Evolutionary conservation across 495 filamentous ascomycete species (phyloP), one percentile per base, ranked within the genome.

Genomic region (Talaromyces thailandensis): DNA sequence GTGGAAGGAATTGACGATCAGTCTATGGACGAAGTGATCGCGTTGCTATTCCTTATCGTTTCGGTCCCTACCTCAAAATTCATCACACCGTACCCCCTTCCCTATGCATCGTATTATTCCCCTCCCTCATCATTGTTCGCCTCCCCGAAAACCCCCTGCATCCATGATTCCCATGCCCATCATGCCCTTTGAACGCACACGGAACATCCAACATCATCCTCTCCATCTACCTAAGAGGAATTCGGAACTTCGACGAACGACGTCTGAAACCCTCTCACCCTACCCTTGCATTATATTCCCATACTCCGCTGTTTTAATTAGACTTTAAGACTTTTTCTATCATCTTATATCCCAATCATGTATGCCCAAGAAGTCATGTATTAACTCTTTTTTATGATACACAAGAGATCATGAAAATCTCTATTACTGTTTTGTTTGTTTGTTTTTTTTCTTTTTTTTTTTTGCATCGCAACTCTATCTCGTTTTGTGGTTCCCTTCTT

Each of bases 281-380:
- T 29, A 35, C 25, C 32, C 25, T 32, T 37, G 26, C 64, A 57
- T 65, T 58, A 25, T 51, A 57, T 63, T 66, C 66, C 66, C 69
- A 70, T 60, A 61, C 66, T 65, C 43, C 64, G 9, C 21, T 51
- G 40, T 76, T 73, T 70, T 74, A 75, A 76, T 76, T 80, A 80
- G 76, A 80, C 75, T 72, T 57, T 28, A 73, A 71, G 68, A 67
- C 71, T 66, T 51, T 51, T 59, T 51, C 70, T 73, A 73, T 70
- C 71, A 71, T 55, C 23, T 55, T 55, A 72, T 70, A 63, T 67
- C 66, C 32, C 56, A 62, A 24, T 78, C 76, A 80, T 80, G 77
- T 80, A 80, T 76, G 75, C 76, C 77, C 69, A 68, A 76, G 70
- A 75, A 76, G 66, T 80, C 74, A 80, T 80, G 77, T 80, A 80